Evolutionary conservation across 768 basidiomycete genomes (phyloP), one percentile per base, ranked within the genome.

Genomic region (Collybiopsis luxurians): DNA sequence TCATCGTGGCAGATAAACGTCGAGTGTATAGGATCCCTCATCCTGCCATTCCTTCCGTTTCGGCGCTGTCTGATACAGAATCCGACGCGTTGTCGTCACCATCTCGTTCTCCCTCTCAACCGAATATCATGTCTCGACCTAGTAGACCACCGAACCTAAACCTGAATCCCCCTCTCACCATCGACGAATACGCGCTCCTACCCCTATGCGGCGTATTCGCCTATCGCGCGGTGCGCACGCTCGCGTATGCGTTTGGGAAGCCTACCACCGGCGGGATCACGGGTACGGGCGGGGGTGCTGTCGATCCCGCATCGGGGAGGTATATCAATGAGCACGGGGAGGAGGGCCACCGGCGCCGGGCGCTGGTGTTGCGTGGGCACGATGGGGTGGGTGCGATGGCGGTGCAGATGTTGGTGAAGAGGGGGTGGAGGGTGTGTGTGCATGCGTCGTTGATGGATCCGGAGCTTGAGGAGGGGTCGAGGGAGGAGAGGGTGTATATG

Each of bases 161-260:
- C 23, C 17, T 44, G 39, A 61, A 3, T 49, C 59, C 4, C 34
- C 48, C 17, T 34, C 57, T 12, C 46, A 73, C 84, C 1, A 68
- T 92, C 27, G 85, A 89, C 55, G 89, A 94, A 66, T 81, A 95
- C 15, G 87, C 93, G 1, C 79, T 93, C 21, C 76, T 96, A 0
- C 89, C 95, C 2, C 73, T 92, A 2, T 83, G 83, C 44, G 94
- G 89, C 2, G 74, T 96, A 24, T 79, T 86, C n/a, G 91, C 93
- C 0, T 85, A 91, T 63, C 84, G 94, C 13, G 92, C 91, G 1
- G 78, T 93, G 9, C 83, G 89, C 43, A 87, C 89, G 0, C 82
- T 88, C 59, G 72, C 78, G 23, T 77, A 73, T 55, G 79, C 79
- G 4, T 78, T 81, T 59, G 27, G 42, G 7, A 44, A 44, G 1